Evolutionary conservation across 2,329 filamentous ascomycete species (phyloP).

Genomic region (Paecilomyces sp.): DNA sequence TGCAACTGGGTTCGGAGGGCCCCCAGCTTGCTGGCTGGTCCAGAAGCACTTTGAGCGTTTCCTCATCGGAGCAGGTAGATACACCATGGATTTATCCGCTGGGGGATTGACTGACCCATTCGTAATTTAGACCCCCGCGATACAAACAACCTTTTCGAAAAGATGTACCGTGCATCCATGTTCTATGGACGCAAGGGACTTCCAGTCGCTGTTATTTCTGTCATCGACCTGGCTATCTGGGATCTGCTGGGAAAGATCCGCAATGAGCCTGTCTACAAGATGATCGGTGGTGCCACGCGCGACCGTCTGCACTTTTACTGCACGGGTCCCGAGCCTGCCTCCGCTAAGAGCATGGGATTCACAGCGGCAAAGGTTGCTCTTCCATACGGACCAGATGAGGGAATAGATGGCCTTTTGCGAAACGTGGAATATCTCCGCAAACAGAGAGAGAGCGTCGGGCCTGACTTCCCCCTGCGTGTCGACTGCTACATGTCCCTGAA

Average conservation of each 20-base stretch:
- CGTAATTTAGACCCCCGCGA: constrained; percentile 65
- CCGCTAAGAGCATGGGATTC: constrained; percentile 81
- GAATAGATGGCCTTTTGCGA: constrained; percentile 71
- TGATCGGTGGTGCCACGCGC: constrained; percentile 85
- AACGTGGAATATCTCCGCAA: constrained; percentile 84
- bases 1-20: constrained; percentile 88
- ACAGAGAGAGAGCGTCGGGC: constrained; percentile 76
- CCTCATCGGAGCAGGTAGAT: constrained; percentile 64
- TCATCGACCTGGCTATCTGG: constrained; percentile 90
- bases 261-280: constrained; percentile 87
- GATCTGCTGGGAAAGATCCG: constrained; percentile 86
- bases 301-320: constrained; percentile 87
- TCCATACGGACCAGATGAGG: constrained; percentile 84
- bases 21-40: constrained; percentile 88
- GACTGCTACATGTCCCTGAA: constrained; percentile 98
- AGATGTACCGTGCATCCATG: constrained; percentile 94
- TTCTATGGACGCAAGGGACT: constrained; percentile 94
- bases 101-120: neutral
- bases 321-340: constrained; percentile 76
- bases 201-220: constrained; percentile 82
- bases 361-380: constrained; percentile 85
- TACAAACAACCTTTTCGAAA: constrained; percentile 86
- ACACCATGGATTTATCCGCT: neutral
- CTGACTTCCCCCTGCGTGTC: constrained; percentile 87
- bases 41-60: constrained; percentile 92